A percentile compares a stretch with the other conserved stretches of the same genome.
Conservation (phyloP, 2,329 filamentous ascomycete genomes). For the Thielaviopsis musarum region DNA sequence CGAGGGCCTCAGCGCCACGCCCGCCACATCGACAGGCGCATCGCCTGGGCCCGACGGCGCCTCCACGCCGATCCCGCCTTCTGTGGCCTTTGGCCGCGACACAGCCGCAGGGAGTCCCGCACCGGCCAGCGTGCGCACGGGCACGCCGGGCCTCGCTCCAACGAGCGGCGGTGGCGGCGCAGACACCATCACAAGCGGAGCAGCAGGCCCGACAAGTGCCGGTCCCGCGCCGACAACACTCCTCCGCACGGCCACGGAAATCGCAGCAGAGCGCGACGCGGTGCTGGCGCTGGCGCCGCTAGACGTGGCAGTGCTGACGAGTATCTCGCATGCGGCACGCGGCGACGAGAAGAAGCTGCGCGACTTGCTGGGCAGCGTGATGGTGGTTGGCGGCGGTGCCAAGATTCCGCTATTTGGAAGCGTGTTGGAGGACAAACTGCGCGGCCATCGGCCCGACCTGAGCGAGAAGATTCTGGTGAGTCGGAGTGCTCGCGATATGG, state of each 20-base stretch:
- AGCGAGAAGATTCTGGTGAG: slow-evolving; percentile 45
- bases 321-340: slow-evolving; percentile 71
- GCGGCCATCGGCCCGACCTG: slow-evolving; percentile 45
- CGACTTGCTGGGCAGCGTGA: slow-evolving; percentile 77
- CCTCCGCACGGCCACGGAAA: slow-evolving; percentile 29
- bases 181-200: slow-evolving; percentile 13
- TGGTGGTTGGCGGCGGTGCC: slow-evolving; percentile 74
- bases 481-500: slow-evolving; percentile 73
- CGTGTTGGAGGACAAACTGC: slow-evolving; percentile 69
- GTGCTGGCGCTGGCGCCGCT: slow-evolving; percentile 71
- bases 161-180: neutral
- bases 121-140: slow-evolving; percentile 33
- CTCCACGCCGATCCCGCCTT: slow-evolving; percentile 45
- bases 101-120: slow-evolving; percentile 33
- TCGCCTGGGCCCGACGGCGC: slow-evolving; percentile 70
- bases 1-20: slow-evolving; percentile 57
- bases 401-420: slow-evolving; percentile 66
- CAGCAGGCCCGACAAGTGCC: slow-evolving; percentile 25
- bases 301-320: slow-evolving; percentile 77
- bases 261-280: slow-evolving; percentile 57
- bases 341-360: slow-evolving; percentile 85
- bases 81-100: slow-evolving; percentile 32
- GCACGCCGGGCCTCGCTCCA: slow-evolving; percentile 24
- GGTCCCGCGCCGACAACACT: neutral
- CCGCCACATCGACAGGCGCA: slow-evolving; percentile 69